Evolutionary conservation across 805 yeast genomes (phyloP).

Genomic region (Starmera dryadoides): DNA sequence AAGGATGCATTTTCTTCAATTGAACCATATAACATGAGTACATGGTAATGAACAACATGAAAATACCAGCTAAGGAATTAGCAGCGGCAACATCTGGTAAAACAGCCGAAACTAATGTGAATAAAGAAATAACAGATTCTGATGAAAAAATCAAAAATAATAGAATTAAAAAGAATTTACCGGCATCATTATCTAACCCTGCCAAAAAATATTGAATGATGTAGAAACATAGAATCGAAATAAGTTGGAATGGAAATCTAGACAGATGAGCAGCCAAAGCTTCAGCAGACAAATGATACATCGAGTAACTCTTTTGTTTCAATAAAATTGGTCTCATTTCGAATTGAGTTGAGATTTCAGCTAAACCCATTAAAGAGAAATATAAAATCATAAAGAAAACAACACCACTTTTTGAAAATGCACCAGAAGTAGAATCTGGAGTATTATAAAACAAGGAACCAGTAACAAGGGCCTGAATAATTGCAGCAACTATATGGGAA

Average conservation of each 20-base stretch:
- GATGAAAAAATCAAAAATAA: constrained; percentile 38
- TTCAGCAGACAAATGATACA: constrained; percentile 71
- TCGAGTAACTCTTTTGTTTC: constrained; percentile 65
- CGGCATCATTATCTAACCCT: constrained; percentile 38
- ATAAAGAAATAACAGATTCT: constrained; percentile 41
- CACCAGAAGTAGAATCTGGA: constrained; percentile 42
- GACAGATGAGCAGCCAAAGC: constrained; percentile 56
- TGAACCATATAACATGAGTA: constrained; percentile 68
- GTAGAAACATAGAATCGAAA: constrained; percentile 36
- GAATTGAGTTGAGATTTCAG: constrained; percentile 38
- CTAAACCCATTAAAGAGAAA: constrained; percentile 40
- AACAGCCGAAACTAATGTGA: constrained; percentile 46
- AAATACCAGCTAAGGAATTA: constrained; percentile 50
- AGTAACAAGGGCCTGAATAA: constrained; percentile 49
- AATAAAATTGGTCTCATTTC: constrained; percentile 52
- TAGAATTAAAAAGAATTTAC: constrained; percentile 45
- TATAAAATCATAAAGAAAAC: constrained; percentile 54
- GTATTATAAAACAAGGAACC: constrained; percentile 58
- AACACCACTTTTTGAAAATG: constrained; percentile 59
- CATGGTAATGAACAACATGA: constrained; percentile 40
- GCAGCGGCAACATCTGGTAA: constrained; percentile 47
- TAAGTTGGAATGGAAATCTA: constrained; percentile 54
- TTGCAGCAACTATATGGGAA: constrained; percentile 22
- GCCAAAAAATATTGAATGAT: constrained; percentile 53
- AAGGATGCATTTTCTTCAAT: constrained; percentile 51